These are phyloP conservation scores for Moricandia arvensis DNA, from an alignment of 345 rosid genomes.

Conservation along the genomic window DNA sequence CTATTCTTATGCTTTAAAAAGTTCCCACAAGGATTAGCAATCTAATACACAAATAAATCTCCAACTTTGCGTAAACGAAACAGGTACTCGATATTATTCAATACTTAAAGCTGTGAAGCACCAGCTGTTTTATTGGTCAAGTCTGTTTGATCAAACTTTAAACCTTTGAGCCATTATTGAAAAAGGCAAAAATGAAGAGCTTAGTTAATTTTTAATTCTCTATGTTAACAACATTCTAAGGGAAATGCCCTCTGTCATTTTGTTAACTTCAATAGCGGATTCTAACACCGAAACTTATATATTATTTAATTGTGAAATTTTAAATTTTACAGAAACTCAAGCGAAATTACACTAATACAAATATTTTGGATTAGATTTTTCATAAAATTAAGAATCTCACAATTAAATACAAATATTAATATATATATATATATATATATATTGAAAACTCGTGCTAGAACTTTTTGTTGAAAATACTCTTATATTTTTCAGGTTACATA, in stretches of 20 bases:
- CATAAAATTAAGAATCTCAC: too few species aligned
- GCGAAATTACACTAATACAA: too few species aligned
- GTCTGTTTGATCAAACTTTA: background rate
- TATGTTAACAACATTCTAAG: background rate
- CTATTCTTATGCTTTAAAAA: background rate
- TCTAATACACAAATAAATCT: background rate
- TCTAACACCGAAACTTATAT: too few species aligned
- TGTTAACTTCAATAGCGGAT: too few species aligned
- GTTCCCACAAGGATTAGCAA: background rate
- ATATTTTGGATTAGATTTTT: too few species aligned
- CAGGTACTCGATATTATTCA: background rate
- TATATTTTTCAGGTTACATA: too few species aligned
- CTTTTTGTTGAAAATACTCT: too few species aligned
- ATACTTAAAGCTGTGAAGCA: slow-evolving; percentile 2
- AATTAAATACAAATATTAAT: too few species aligned
- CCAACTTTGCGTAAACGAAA: slow-evolving; percentile 28
- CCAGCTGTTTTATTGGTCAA: slow-evolving; percentile 17
- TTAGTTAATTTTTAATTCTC: background rate
- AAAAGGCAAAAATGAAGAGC: background rate
- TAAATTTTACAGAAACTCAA: too few species aligned
- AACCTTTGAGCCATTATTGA: background rate
- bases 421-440: too few species aligned
- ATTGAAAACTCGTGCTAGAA: too few species aligned
- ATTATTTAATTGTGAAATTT: too few species aligned
- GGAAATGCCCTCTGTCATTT: background rate